Conservation (phyloP, 2,329 filamentous ascomycete genomes). For the Alternaria gaisen region DNA sequence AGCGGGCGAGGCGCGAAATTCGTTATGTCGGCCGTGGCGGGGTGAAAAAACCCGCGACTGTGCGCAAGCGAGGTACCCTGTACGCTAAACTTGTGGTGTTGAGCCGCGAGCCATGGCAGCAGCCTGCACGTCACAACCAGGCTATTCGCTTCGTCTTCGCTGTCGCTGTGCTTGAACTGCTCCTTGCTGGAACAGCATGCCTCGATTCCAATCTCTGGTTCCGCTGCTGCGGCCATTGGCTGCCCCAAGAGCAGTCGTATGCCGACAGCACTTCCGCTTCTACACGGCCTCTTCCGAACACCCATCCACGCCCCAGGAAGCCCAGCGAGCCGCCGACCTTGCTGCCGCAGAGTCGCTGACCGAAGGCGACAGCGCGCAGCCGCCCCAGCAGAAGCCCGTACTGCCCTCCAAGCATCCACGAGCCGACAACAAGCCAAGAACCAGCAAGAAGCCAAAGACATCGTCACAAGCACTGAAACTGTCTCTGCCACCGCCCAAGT, state of each 20-base stretch:
- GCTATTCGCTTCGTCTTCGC: not conserved
- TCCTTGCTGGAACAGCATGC: conserved; percentile 35
- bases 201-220: conserved; percentile 47
- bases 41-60: conserved; percentile 45
- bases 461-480: conserved; percentile 11
- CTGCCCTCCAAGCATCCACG: conserved; percentile 29
- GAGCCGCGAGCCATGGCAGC: conserved; percentile 26
- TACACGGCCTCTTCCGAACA: conserved; percentile 44
- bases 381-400: conserved; percentile 31
- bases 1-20: conserved; percentile 23
- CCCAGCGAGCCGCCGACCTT: conserved; percentile 41
- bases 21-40: conserved; percentile 22
- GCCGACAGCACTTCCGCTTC: conserved; percentile 54
- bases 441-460: conserved; percentile 13
- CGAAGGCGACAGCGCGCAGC: conserved; percentile 45
- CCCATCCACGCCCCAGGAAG: conserved; percentile 44
- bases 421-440: conserved; percentile 12
- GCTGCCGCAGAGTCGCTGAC: conserved; percentile 46
- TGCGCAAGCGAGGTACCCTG: conserved; percentile 47
- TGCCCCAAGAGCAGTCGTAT: conserved; percentile 47
- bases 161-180: not conserved
- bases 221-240: conserved; percentile 54
- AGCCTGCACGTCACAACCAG: conserved; percentile 11
- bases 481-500: conserved; percentile 57
- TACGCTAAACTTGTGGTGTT: conserved; percentile 50